These are phyloP conservation scores for Erodium maritimum DNA, from an alignment of 345 rosid species.

Conservation along the genomic window DNA sequence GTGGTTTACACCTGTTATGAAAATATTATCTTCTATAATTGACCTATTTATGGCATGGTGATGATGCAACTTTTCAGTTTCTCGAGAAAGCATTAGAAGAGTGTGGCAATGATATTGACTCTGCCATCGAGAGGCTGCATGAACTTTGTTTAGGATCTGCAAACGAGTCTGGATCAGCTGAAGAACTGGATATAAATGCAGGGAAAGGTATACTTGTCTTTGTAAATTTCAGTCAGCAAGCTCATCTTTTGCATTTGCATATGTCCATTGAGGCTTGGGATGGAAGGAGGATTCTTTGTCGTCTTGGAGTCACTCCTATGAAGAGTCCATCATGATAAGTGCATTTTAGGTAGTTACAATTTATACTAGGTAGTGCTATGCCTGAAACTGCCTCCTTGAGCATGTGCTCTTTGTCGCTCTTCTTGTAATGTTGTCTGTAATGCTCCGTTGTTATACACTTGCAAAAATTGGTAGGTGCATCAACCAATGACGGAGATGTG, in stretches of 20 bases:
- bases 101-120: conserved; percentile 56
- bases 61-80: conserved; percentile 47
- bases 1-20: too few relatives aligned
- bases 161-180: conserved; percentile 16
- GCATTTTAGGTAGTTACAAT: too few relatives aligned
- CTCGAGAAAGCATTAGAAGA: conserved; percentile 63
- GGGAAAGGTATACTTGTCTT: conserved; percentile 23
- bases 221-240: background rate
- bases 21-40: too few relatives aligned
- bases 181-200: conserved; percentile 12
- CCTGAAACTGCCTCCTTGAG: background rate
- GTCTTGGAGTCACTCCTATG: too few relatives aligned
- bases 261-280: too few relatives aligned
- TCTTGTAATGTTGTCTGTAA: too few relatives aligned
- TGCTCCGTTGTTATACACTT: background rate
- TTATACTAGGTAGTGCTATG: too few relatives aligned
- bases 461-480: conserved; percentile 10
- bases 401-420: background rate
- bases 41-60: conserved; percentile 47
- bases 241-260: background rate
- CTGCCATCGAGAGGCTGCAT: conserved; percentile 51
- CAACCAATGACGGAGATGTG: conserved; percentile 15
- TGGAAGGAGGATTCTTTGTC: background rate
- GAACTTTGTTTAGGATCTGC: conserved; percentile 32
- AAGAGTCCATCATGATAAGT: too few relatives aligned